Conservation (phyloP, 345 rosid genomes). For the Ceriops tagal region DNA sequence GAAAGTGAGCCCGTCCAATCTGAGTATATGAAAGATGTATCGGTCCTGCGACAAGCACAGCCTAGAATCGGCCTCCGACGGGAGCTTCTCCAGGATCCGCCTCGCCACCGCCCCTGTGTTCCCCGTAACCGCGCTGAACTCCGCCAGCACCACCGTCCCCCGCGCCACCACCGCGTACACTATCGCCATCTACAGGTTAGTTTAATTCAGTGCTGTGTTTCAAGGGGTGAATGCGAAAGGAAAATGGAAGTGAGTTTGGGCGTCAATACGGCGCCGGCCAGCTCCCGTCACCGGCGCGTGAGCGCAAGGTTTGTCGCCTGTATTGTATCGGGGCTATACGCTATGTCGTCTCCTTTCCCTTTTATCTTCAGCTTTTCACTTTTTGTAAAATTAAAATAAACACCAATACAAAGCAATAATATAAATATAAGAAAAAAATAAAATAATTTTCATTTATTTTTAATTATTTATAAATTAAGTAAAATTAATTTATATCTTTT, state of each 20-base stretch:
- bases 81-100: constrained; percentile 87
- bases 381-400: too few relatives aligned
- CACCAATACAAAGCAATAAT: too few relatives aligned
- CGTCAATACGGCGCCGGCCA: background rate
- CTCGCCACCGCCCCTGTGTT: constrained; percentile 86
- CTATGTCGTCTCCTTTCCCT: too few relatives aligned
- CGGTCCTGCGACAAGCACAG: constrained; percentile 97
- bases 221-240: background rate
- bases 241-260: background rate
- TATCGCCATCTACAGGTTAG: constrained; percentile 58
- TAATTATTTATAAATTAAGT: too few relatives aligned
- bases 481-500: too few relatives aligned
- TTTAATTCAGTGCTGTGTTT: background rate
- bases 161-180: constrained; percentile 87
- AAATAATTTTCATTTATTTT: too few relatives aligned
- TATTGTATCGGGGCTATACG: too few relatives aligned
- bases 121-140: constrained; percentile 95
- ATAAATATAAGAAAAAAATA: too few relatives aligned
- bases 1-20: constrained; percentile 83
- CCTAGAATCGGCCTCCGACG: constrained; percentile 59
- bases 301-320: background rate
- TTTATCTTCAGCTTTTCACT: too few relatives aligned
- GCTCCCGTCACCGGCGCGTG: constrained; percentile 10
- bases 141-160: constrained; percentile 88
- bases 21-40: constrained; percentile 85